Evolutionary conservation across 2,329 filamentous ascomycete species (phyloP), one percentile per base, ranked within the genome.

Genomic region (Cytospora piceicola): DNA sequence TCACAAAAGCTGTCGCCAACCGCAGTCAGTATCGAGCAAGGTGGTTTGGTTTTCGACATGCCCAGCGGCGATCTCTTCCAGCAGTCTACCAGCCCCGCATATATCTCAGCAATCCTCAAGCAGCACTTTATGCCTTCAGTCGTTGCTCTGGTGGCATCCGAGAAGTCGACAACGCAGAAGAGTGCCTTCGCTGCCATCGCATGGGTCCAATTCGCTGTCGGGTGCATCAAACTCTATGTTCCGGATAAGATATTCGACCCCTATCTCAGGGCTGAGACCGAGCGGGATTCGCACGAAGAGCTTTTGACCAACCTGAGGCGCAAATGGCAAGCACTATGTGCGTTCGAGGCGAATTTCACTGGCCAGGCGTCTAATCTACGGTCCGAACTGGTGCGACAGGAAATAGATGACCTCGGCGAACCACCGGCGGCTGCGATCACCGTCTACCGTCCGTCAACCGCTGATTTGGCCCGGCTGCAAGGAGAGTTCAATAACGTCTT

Each of bases 181-280:
- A 67, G 70, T 20, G 70, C 72, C 2, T 75, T 77, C 59, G 78
- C 82, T 24, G 83, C 86, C 24, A 77, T 90, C 27, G 89, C 91
- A 6, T 95, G 94, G 87, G 83, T 93, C 32, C 83, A 90, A 59
- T 88, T 97, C 67, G 90, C 92, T 1, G 77, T 94, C 24, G 89
- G 89, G 20, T 86, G 90, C 49, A 81, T 98, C 57, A 85, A 86
- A 68, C 82, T 97, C 2, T 97, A 94, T 73, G 88, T 98, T 2
- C 94, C 96, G 0, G 90, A 96, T 75, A 89, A 90, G 70, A 85
- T 91, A 4, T 95, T 94, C 72, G 95, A 99, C 75, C 95, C 95
- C 1, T 85, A 89, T 66, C 80, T 89, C 65, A 81, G 85, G 60
- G 85, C 86, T 6, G 81, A 85, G 60, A 84, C 97, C 22, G 89